Evolutionary conservation across 257 asterid species (phyloP).

Genomic region (Solanum rostratum): DNA sequence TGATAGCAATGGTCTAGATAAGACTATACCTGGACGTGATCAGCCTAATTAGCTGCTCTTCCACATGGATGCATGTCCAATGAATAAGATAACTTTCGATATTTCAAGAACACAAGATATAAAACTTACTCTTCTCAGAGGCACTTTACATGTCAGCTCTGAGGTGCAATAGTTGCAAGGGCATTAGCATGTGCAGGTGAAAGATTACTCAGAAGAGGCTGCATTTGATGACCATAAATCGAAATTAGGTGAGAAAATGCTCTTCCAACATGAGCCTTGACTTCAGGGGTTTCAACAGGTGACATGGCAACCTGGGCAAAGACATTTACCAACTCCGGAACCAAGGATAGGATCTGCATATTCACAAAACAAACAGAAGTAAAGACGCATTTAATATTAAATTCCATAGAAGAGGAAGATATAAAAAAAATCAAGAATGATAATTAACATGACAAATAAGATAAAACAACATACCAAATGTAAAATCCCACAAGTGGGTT

Average conservation of each 20-base stretch:
- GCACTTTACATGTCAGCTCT: slow-evolving; percentile 33
- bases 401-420: background rate
- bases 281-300: slow-evolving; percentile 75
- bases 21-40: background rate
- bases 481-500: background rate
- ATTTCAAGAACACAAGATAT: background rate
- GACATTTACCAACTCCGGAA: slow-evolving; percentile 78
- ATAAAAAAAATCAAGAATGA: background rate
- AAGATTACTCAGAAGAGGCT: slow-evolving; percentile 77
- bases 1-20: background rate
- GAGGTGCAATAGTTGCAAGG: slow-evolving; percentile 74
- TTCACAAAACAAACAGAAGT: background rate
- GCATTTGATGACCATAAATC: slow-evolving; percentile 83
- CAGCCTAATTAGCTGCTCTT: slow-evolving; percentile 6
- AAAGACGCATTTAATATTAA: background rate
- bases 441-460: background rate
- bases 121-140: background rate
- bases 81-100: background rate
- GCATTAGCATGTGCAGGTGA: slow-evolving; percentile 85
- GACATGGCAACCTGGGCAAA: slow-evolving; percentile 84
- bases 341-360: slow-evolving; percentile 60
- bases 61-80: slow-evolving; percentile 1
- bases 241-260: slow-evolving; percentile 89
- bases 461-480: background rate
- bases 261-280: slow-evolving; percentile 69